These are phyloP conservation scores for Amanita jacksonii DNA, from an alignment of 768 basidiomycete genomes.

Conservation along the genomic window DNA sequence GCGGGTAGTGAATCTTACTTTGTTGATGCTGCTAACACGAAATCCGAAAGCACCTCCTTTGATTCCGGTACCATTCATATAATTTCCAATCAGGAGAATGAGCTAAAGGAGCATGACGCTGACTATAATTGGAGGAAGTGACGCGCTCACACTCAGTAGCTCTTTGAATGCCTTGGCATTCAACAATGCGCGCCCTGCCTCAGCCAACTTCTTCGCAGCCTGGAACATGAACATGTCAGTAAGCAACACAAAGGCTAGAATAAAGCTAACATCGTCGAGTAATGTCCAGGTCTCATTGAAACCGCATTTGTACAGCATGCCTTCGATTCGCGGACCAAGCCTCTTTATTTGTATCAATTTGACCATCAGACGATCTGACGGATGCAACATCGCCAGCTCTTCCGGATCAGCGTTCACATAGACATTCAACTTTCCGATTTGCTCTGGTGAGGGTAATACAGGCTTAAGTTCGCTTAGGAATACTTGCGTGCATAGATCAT, in stretches of 20 bases:
- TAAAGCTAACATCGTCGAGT: constrained; percentile 60
- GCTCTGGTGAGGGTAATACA: constrained; percentile 86
- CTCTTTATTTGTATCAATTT: constrained; percentile 92
- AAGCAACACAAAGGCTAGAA: background rate
- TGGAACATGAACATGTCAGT: constrained; percentile 20
- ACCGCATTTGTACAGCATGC: constrained; percentile 88
- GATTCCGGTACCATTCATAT: constrained; percentile 93
- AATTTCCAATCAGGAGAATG: constrained; percentile 93
- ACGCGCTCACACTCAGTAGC: constrained; percentile 59
- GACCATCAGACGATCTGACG: constrained; percentile 94
- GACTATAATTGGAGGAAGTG: background rate
- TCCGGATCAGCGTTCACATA: constrained; percentile 81
- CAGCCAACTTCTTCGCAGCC: constrained; percentile 73
- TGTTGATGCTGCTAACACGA: constrained; percentile 95
- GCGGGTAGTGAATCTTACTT: constrained; percentile 35
- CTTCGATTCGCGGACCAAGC: constrained; percentile 77
- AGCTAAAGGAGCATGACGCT: constrained; percentile 31
- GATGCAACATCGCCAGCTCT: constrained; percentile 83
- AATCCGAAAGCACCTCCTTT: constrained; percentile 98
- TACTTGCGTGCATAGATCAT: constrained; percentile 74
- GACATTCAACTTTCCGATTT: constrained; percentile 83
- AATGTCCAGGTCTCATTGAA: constrained; percentile 83
- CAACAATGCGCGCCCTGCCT: constrained; percentile 72
- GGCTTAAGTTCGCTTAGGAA: constrained; percentile 87
- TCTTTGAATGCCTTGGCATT: constrained; percentile 86